Conservation (phyloP, 148 eudicot genomes). For the Fallopia convolvulus region DNA sequence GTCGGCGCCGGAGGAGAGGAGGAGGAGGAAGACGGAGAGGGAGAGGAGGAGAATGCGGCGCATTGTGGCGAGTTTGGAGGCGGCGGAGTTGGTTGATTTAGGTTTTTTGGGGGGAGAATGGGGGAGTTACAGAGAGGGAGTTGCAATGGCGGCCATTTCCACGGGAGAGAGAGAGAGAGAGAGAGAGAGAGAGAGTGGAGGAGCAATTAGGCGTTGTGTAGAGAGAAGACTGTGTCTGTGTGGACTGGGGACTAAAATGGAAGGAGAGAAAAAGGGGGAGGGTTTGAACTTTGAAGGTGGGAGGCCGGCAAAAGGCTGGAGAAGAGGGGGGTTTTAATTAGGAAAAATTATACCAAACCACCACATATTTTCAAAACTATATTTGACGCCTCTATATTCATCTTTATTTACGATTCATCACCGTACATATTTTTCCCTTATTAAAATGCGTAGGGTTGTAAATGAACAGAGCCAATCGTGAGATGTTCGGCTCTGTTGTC, state of each 20-base stretch:
- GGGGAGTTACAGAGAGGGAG: neutral
- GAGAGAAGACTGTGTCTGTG: neutral
- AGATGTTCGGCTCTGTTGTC: too few species aligned
- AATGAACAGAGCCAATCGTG: too few species aligned
- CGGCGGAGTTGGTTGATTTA: neutral
- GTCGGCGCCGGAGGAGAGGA: constrained; percentile 11
- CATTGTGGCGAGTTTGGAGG: constrained; percentile 1
- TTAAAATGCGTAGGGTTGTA: too few species aligned
- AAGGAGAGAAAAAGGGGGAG: neutral
- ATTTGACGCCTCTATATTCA: neutral
- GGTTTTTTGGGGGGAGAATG: neutral
- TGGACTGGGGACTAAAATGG: neutral
- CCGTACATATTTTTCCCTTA: neutral
- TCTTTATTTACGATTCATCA: neutral
- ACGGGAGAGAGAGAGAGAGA: neutral
- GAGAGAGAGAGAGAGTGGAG: neutral
- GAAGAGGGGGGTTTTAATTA: neutral
- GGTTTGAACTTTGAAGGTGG: neutral
- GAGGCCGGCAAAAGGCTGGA: neutral
- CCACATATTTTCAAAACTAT: neutral
- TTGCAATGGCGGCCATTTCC: constrained; percentile 4
- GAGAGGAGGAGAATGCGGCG: constrained; percentile 10
- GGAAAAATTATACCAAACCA: neutral
- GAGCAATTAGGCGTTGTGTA: neutral
- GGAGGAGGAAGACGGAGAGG: neutral